Evolutionary conservation across 2,329 filamentous ascomycete genomes (phyloP).

Genomic region (Fusarium sulawesiense): DNA sequence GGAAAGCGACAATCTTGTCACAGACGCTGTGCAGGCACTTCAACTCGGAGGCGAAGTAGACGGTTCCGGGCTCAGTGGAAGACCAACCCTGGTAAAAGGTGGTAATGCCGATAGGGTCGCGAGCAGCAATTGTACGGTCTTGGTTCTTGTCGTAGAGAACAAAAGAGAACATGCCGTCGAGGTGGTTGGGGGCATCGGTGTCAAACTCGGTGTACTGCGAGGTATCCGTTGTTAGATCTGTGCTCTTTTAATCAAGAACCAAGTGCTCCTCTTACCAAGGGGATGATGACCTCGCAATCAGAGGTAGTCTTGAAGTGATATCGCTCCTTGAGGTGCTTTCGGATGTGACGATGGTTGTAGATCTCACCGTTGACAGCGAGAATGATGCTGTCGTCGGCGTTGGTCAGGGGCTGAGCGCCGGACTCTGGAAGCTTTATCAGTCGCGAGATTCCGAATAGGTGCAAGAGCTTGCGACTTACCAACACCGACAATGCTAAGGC

Average conservation of each 20-base stretch:
- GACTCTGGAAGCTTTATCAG: slow-evolving; percentile 70
- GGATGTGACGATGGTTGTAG: slow-evolving; percentile 97
- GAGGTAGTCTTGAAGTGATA: slow-evolving; percentile 99
- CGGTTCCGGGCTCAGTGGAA: slow-evolving; percentile 81
- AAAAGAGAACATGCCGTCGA: slow-evolving; percentile 99
- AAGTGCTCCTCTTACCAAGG: slow-evolving; percentile 71
- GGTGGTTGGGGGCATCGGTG: slow-evolving; percentile 88
- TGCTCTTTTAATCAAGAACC: neutral
- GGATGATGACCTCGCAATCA: slow-evolving; percentile 99
- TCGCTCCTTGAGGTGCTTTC: slow-evolving; percentile 83
- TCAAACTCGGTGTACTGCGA: slow-evolving; percentile 88
- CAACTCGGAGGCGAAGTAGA: slow-evolving; percentile 97
- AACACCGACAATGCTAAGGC: slow-evolving; percentile 96
- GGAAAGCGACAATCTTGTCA: slow-evolving; percentile 94
- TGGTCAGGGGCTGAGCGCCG: slow-evolving; percentile 94
- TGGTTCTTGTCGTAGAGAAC: slow-evolving; percentile 96
- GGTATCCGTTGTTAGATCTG: slow-evolving; percentile 25
- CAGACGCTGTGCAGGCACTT: slow-evolving; percentile 94
- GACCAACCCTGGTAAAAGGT: slow-evolving; percentile 97
- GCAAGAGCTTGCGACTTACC: slow-evolving; percentile 66
- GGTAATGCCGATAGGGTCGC: slow-evolving; percentile 96
- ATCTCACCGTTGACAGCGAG: slow-evolving; percentile 99
- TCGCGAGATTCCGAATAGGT: slow-evolving; percentile 14
- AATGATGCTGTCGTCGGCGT: slow-evolving; percentile 86
- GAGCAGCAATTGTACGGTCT: slow-evolving; percentile 91